Conservation (phyloP, 306 rosid genomes). For the Castanea mollissima region DNA sequence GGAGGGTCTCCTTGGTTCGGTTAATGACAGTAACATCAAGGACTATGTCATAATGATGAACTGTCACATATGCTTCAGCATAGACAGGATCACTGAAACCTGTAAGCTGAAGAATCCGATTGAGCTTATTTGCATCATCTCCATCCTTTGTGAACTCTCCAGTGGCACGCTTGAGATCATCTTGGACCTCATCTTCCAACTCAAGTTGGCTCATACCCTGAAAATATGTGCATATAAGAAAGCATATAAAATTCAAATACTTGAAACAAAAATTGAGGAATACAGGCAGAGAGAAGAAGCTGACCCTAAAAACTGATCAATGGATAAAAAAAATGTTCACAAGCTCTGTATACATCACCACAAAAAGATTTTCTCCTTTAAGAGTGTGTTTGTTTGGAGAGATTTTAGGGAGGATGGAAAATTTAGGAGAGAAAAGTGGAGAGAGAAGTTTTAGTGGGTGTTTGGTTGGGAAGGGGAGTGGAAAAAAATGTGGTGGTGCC, state of each 20-base stretch:
- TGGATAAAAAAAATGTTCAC: too few relatives aligned
- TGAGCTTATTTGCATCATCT: constrained; percentile 91
- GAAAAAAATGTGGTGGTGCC: too few relatives aligned
- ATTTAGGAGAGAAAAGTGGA: too few relatives aligned
- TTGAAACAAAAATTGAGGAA: constrained; percentile 4
- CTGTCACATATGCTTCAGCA: constrained; percentile 98
- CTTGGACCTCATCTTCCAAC: constrained; percentile 98
- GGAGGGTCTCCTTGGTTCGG: constrained; percentile 94
- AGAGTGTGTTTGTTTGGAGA: too few relatives aligned
- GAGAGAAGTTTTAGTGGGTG: too few relatives aligned
- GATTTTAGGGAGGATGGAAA: too few relatives aligned
- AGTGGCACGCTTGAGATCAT: constrained; percentile 98
- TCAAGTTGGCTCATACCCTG: constrained; percentile 99
- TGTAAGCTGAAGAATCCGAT: constrained; percentile 98
- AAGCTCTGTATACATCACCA: too few relatives aligned
- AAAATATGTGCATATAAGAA: constrained; percentile 20
- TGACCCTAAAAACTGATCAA: too few relatives aligned
- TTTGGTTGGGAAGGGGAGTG: too few relatives aligned
- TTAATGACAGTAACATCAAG: constrained; percentile 98
- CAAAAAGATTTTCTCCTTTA: too few relatives aligned
- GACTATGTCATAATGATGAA: constrained; percentile 92
- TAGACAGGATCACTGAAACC: constrained; percentile 99
- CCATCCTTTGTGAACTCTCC: constrained; percentile 91
- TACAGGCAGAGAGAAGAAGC: not conserved
- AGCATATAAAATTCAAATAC: constrained; percentile 12